Base-by-base conservation (phyloP, 805 yeast genomes). In the Komagataella populi region DNA sequence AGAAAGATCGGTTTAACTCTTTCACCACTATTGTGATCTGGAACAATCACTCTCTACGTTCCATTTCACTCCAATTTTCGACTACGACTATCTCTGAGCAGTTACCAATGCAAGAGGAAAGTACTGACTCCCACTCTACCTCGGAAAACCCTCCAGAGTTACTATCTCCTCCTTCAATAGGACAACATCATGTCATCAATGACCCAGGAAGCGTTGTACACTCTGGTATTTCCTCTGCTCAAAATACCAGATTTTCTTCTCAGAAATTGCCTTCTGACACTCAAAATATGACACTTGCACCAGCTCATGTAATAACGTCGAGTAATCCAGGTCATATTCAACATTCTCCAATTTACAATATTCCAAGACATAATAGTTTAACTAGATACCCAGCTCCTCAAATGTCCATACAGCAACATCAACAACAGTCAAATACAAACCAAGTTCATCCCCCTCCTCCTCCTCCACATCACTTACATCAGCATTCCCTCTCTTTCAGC, bases 401-500 rank as follows among this genome's bases (percentile, higher is more conserved):
- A 51, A 17, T 44, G 48, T 17, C 51, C 54, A n/a, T 23, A 39
- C 24, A 53, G 44, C 39, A 50, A 39, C 44, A 51, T 49, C 23
- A 16, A 48, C 23, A 16, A 48, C 44, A 44, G 44, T 44, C 47
- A 36, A 22, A 14, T 46, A 43, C 23, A 45, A 30, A 30, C 39
- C 39, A 30, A 14, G 39, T 14, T 30, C 39, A 30, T 30, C 39
- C 10, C 12, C 39, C 56, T 8, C 53, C 51, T 8, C 53, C 51
- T 16, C 56, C 56, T 16, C 56, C 50, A 6, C 45, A 46, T 30
- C 39, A 30, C 47, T 46, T 47, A 43, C 51, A 6, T 48, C 50
- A 36, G 54, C 50, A 43, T 50, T 48, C 45, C 51, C 52, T 8
- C 51, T 52, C 45, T 48, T 56, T 14, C 12, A 51, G 36, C 17